These are phyloP conservation scores for Betula pendula DNA, from an alignment of 306 rosid species.

Conservation along the genomic window DNA sequence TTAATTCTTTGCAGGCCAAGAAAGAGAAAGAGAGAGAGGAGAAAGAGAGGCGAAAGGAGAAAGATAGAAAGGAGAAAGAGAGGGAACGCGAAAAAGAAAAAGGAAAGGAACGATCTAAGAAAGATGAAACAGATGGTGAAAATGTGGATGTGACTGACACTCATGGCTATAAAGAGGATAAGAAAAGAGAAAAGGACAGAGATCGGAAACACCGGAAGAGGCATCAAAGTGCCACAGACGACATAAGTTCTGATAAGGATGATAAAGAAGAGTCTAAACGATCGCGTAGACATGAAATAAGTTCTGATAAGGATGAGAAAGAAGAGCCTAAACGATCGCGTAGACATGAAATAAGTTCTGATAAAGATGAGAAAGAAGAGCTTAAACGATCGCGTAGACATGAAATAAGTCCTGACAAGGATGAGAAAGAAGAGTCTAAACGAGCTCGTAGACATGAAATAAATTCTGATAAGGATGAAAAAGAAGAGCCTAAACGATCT, in stretches of 20 bases:
- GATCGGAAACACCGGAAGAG: constrained; percentile 94
- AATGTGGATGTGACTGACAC: constrained; percentile 53
- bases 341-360: constrained; percentile 71
- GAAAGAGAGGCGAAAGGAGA: constrained; percentile 44
- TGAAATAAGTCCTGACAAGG: constrained; percentile 72
- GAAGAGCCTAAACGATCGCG: constrained; percentile 87
- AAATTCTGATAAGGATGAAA: constrained; percentile 88
- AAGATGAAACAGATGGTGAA: constrained; percentile 91
- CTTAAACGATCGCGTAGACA: constrained; percentile 82
- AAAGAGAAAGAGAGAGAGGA: constrained; percentile 85
- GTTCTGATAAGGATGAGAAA: constrained; percentile 89
- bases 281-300: constrained; percentile 66
- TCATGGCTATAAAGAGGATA: constrained; percentile 82
- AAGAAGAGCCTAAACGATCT: constrained; percentile 83
- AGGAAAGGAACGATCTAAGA: constrained; percentile 77
- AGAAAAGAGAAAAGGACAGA: constrained; percentile 86
- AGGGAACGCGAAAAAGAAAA: constrained; percentile 88
- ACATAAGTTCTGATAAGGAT: constrained; percentile 78
- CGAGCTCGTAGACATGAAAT: constrained; percentile 71
- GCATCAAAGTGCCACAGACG: constrained; percentile 80
- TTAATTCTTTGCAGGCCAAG: constrained; percentile 58
- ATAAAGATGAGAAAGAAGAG: constrained; percentile 92
- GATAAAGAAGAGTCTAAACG: constrained; percentile 93
- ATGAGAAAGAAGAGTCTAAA: constrained; percentile 89
- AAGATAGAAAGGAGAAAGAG: constrained; percentile 76